Evolutionary conservation across 345 rosid species (phyloP).

Genomic region (Anastatica hierochuntica): DNA sequence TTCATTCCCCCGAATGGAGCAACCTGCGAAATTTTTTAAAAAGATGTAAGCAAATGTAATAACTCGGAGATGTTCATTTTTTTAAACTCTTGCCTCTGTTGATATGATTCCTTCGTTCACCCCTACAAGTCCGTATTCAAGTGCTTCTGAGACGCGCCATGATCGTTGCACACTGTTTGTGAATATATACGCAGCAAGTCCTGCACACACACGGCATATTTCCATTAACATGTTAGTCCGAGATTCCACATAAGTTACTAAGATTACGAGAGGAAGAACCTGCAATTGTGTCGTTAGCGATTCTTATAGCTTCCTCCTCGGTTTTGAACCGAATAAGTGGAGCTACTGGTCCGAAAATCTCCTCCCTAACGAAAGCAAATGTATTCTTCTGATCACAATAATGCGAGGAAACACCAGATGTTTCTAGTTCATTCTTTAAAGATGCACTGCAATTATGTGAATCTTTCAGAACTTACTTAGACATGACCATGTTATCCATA

Average conservation of each 20-base stretch:
- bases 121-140: slow-evolving; percentile 84
- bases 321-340: slow-evolving; percentile 73
- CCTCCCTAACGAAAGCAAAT: too few species aligned
- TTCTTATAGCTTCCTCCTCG: slow-evolving; percentile 74
- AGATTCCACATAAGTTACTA: background rate
- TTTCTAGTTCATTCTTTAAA: background rate
- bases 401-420: background rate
- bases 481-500: slow-evolving; percentile 51
- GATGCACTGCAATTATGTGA: background rate
- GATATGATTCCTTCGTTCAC: slow-evolving; percentile 89
- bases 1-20: slow-evolving; percentile 98
- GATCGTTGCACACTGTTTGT: slow-evolving; percentile 76
- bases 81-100: slow-evolving; percentile 68
- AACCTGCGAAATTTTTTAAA: slow-evolving; percentile 57
- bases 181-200: slow-evolving; percentile 89
- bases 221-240: background rate
- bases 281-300: slow-evolving; percentile 84
- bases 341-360: slow-evolving; percentile 96
- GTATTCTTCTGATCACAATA: too few species aligned
- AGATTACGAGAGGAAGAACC: slow-evolving; percentile 30
- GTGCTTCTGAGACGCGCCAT: slow-evolving; percentile 93
- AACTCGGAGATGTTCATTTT: too few species aligned
- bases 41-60: slow-evolving; percentile 8
- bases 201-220: slow-evolving; percentile 24
- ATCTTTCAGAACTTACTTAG: slow-evolving; percentile 43